Base-by-base conservation (phyloP, 192 early-diverging fungal species). In the Umbelopsis sp. region DNA sequence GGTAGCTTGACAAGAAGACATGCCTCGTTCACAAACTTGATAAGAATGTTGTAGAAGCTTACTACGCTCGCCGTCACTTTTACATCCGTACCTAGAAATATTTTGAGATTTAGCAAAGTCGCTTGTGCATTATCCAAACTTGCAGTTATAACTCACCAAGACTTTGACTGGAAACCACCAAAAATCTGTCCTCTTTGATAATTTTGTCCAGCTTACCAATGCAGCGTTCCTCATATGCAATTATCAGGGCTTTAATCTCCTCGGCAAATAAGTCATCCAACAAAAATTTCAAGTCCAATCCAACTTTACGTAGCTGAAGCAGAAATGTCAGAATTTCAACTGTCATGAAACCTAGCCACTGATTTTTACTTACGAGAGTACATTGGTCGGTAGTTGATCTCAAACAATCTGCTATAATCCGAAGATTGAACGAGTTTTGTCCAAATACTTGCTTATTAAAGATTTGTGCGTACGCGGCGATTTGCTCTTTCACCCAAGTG, bases 381-480 rank as follows among this genome's bases (percentile, higher is more conserved):
- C 91, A 90, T 66, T 96, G 92, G 27, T 91, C 88, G 53, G 90
- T 69, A 4, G 92, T 90, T 18, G 87, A 87, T 76, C 87, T 87
- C 22, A 94, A 82, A 76, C 96, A 98, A 67, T 91, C 90, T 30
- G 92, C 89, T 53, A 98, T 94, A 65, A 93, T 88, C 64, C 85
- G 84, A 72, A 96, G 95, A 67, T 82, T 83, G 46, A 84, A 76
- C 64, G 92, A 92, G 52, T 86, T 78, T 71, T 86, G 81, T 16
- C 91, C 84, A 83, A 98, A 98, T 25, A 97, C 93, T 70, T 97
- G 95, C 15, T 91, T 81, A n/a, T 93, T 92, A 75, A 95, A 93
- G 50, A 94, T 91, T 23, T 84, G 86, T 0, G 91, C 91, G 81
- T 93, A 99, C 25, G 87, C 81, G 45, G 91, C 88, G 55, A 97